A percentile compares a stretch with the other conserved stretches of the same genome.
Conservation (phyloP, 208 protist species). For the Crithidia bombi region DNA sequence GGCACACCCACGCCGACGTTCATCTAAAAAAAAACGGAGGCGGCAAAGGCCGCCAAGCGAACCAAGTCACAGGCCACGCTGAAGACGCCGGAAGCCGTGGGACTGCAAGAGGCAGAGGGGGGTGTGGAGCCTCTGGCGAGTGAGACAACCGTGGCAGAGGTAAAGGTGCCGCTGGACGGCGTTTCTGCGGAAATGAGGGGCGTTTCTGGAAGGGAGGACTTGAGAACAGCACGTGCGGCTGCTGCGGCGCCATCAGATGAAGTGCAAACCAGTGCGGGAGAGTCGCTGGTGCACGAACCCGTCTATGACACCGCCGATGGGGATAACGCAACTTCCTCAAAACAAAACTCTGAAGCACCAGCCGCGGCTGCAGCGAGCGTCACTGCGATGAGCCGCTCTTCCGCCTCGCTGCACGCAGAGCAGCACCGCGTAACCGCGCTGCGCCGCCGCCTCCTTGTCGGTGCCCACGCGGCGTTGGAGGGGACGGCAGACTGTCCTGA, state of each 20-base stretch:
- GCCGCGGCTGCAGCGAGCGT: no score
- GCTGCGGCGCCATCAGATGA: not conserved
- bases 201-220: no score
- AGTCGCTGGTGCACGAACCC: not conserved
- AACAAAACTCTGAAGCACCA: no score
- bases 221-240: no score
- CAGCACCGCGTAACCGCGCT: not conserved
- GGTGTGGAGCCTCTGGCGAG: not conserved
- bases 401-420: not conserved
- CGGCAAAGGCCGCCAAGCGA: not conserved
- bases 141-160: no score
- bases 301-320: not conserved
- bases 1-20: slow-evolving; percentile 13
- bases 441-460: slow-evolving; percentile 24
- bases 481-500: slow-evolving; percentile 11
- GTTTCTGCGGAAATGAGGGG: no score
- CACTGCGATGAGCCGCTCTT: not conserved
- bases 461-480: slow-evolving; percentile 26
- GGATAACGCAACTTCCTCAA: no score
- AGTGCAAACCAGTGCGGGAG: not conserved
- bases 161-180: no score
- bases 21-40: not conserved
- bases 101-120: not conserved
- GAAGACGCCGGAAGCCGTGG: not conserved
- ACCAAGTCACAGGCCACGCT: no score